phyloP scores from a whole-genome alignment of 768 basidiomycete species.

The Dendrothele bispora region DNA sequence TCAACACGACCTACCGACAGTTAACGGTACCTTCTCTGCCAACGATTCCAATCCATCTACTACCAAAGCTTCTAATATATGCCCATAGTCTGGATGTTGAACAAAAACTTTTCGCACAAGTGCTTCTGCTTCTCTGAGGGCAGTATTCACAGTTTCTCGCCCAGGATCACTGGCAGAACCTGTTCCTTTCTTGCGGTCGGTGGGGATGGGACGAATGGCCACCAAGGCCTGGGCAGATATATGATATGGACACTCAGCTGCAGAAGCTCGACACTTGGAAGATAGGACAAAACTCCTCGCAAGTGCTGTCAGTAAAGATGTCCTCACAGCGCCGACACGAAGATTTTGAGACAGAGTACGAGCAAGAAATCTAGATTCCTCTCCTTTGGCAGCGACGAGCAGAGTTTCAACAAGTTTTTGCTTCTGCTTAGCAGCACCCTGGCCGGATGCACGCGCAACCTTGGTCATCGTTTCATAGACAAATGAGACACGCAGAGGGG shows the following conservation, averaged over 20 bases:
- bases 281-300: conserved; percentile 69
- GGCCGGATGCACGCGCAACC: conserved; percentile 69
- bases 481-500: conserved; percentile 59
- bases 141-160: conserved; percentile 36
- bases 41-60: conserved; percentile 53
- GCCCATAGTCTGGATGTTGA: conserved; percentile 73
- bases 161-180: conserved; percentile 25
- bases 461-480: conserved; percentile 70
- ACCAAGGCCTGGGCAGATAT: conserved; percentile 27
- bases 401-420: conserved; percentile 78
- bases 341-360: conserved; percentile 74
- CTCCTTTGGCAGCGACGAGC: conserved; percentile 81
- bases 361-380: conserved; percentile 84
- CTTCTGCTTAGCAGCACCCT: conserved; percentile 74
- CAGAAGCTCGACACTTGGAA: too few species aligned
- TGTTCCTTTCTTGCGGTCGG: conserved; percentile 19
- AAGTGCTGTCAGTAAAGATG: conserved; percentile 77
- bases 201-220: conserved; percentile 18
- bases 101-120: conserved; percentile 73
- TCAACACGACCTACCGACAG: conserved; percentile 62
- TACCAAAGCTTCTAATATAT: conserved; percentile 63
- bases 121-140: conserved; percentile 58
- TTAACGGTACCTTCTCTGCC: conserved; percentile 58
- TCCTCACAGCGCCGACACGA: conserved; percentile 85
- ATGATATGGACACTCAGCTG: conserved; percentile 21